Base-by-base conservation (phyloP, 2,329 filamentous ascomycete species). In the Rutstroemia sydowiana region DNA sequence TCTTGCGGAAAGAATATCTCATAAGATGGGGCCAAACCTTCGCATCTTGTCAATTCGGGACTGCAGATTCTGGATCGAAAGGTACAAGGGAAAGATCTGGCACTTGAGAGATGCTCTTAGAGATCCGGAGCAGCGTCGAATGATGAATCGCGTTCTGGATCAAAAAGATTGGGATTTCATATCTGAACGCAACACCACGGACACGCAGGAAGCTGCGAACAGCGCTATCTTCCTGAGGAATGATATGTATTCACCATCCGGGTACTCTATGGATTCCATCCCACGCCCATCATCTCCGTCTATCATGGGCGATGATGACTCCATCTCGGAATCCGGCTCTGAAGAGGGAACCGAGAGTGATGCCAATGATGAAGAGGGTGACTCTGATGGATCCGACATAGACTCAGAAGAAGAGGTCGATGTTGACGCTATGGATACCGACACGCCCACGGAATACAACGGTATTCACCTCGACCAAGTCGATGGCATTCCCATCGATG, bases 141-240 rank as follows among this genome's bases (percentile, higher is more conserved):
- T 28, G n/a, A 52, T 52, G 3, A 32, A 41, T 5, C 43, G 30
- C 32, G 36, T 32, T 23, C 31, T 52, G 18, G 49, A 52, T 41
- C 34, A 42, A 36, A 30, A 11, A 28, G 49, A 52, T 26, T 52
- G 49, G 49, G 49, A 41, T 39, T 52, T 52, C 36, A 13, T 52
- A 28, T 48, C 36, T 8, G 49, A 52, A 34, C 45, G 49, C 23
- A 32, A 40, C 34, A 52, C 43, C 14, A 48, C 49, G 5, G 49
- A 52, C 44, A 52, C 49, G 7, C 49, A 52, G 16, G 49, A 52
- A 48, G 49, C 49, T n/a, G 49, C 49, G 16, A 52, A 52, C 21
- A 52, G 40, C n/a, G 49, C 49, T 5, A 52, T 23, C 3, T 52
- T 52, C n/a, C 37, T 52, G 14, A 52, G 36, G 20, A 52, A 52